Evolutionary conservation across 176 grass and related monocot genomes (phyloP).

Genomic region (Phragmites australis): DNA sequence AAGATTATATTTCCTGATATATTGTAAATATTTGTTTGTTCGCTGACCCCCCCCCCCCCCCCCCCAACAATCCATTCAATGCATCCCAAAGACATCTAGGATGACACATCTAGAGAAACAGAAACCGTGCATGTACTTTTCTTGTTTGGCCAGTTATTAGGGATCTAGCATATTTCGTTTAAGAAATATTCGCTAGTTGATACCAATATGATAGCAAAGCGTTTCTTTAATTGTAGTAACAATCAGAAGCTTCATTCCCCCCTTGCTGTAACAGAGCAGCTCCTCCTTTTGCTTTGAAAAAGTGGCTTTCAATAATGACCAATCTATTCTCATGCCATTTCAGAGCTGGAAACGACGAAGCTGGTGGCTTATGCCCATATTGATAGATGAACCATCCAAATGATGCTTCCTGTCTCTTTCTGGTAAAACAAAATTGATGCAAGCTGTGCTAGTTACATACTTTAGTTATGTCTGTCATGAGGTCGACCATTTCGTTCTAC

Average conservation of each 20-base stretch:
- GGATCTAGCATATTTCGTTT: not conserved
- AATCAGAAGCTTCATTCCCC: not conserved
- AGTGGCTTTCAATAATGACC: not conserved
- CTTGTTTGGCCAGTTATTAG: not conserved
- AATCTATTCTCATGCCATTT: slow-evolving; percentile 36
- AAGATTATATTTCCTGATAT: not conserved
- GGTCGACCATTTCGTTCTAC: slow-evolving; percentile 11
- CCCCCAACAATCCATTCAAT: not conserved
- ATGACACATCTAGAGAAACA: slow-evolving; percentile 23
- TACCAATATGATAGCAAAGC: not conserved
- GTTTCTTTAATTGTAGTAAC: not conserved
- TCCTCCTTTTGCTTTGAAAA: not conserved
- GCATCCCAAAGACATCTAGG: not conserved
- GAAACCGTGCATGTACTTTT: not conserved
- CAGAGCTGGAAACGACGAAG: slow-evolving; percentile 31
- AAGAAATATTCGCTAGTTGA: not conserved
- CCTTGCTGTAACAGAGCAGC: not conserved
- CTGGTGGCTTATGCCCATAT: slow-evolving; percentile 5
- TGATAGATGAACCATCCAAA: not conserved
- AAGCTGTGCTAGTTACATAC: slow-evolving; percentile 40
- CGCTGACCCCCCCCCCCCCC: not conserved
- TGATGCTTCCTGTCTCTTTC: slow-evolving; percentile 36
- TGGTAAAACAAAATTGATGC: slow-evolving; percentile 12
- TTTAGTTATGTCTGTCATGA: slow-evolving; percentile 31
- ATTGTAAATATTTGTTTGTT: slow-evolving; percentile 20